A percentile compares a stretch with the other conserved stretches of the same genome.
phyloP scores from a whole-genome alignment of 768 basidiomycete genomes.

The Suillus ampliporus region DNA sequence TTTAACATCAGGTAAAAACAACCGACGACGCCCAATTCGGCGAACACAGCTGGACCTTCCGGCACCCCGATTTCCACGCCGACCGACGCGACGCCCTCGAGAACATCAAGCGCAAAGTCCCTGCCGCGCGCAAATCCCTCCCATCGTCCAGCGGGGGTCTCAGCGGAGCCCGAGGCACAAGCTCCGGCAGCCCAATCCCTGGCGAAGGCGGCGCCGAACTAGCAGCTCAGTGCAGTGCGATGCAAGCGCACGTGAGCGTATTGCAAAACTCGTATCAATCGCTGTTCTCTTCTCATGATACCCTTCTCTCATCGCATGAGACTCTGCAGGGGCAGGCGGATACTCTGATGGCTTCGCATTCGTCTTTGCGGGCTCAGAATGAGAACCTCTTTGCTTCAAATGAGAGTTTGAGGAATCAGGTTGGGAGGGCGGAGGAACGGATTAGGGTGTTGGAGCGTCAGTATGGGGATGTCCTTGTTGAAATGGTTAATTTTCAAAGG shows the following conservation, averaged over 20 bases:
- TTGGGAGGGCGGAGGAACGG: slow-evolving; percentile 50
- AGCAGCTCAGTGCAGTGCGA: slow-evolving; percentile 18
- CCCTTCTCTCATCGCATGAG: slow-evolving; percentile 36
- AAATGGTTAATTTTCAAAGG: slow-evolving; percentile 75
- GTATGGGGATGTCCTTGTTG: slow-evolving; percentile 71
- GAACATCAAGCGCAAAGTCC: slow-evolving; percentile 68
- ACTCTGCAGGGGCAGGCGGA: slow-evolving; percentile 41
- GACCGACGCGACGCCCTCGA: slow-evolving; percentile 61
- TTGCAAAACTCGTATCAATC: slow-evolving; percentile 36
- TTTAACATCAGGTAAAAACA: slow-evolving; percentile 66
- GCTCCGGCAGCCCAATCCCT: slow-evolving; percentile 15
- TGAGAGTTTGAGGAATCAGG: slow-evolving; percentile 34
- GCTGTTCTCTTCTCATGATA: slow-evolving; percentile 34
- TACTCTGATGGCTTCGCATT: slow-evolving; percentile 37
- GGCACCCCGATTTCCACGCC: slow-evolving; percentile 58
- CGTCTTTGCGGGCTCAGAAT: slow-evolving; percentile 33
- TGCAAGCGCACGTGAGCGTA: slow-evolving; percentile 34
- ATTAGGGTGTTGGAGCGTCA: slow-evolving; percentile 64
- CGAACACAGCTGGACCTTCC: slow-evolving; percentile 61
- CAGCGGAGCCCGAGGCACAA: not conserved
- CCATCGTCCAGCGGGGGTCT: slow-evolving; percentile 25
- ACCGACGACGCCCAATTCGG: slow-evolving; percentile 79
- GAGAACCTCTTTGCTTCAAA: slow-evolving; percentile 35
- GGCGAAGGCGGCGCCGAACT: slow-evolving; percentile 24
- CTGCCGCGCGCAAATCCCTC: slow-evolving; percentile 39